Conservation (phyloP, 805 yeast genomes). For the Wickerhamomyces chambardii region DNA sequence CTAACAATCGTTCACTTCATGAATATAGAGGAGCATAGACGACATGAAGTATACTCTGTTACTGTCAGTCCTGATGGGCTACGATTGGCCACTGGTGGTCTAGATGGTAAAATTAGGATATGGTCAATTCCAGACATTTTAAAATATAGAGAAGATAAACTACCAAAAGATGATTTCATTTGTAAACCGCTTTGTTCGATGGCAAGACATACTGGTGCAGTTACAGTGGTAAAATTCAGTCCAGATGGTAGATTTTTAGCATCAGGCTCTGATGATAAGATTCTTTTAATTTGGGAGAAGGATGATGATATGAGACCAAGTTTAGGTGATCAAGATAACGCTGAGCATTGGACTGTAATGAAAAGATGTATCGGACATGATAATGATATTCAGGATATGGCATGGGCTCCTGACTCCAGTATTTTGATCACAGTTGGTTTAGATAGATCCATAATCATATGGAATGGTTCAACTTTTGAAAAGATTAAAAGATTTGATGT, state of each 20-base stretch:
- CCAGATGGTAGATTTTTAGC: slow-evolving; percentile 91
- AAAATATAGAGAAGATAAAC: slow-evolving; percentile 20
- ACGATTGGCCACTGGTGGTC: slow-evolving; percentile 87
- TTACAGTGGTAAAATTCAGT: slow-evolving; percentile 85
- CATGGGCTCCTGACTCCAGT: slow-evolving; percentile 95
- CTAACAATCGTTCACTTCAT: slow-evolving; percentile 1
- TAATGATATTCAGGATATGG: slow-evolving; percentile 94
- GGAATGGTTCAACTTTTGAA: slow-evolving; percentile 92
- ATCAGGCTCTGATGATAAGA: slow-evolving; percentile 92
- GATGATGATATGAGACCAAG: slow-evolving; percentile 56
- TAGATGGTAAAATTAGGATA: slow-evolving; percentile 85
- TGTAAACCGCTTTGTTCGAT: slow-evolving; percentile 72
- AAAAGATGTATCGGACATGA: slow-evolving; percentile 94
- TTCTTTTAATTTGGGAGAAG: slow-evolving; percentile 85
- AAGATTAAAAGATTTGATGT: slow-evolving; percentile 82
- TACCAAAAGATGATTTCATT: slow-evolving; percentile 18
- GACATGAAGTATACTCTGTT: slow-evolving; percentile 79
- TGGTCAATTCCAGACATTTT: slow-evolving; percentile 65
- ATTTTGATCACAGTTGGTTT: slow-evolving; percentile 89
- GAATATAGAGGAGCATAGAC: slow-evolving; percentile 60
- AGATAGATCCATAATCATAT: slow-evolving; percentile 85
- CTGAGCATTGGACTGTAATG: slow-evolving; percentile 92
- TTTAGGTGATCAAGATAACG: slow-evolving; percentile 68
- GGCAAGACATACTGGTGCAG: slow-evolving; percentile 96
- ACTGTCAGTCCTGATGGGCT: slow-evolving; percentile 76